Evolutionary conservation across 78 protist genomes (phyloP).

Genomic region (Bodo saltans): DNA sequence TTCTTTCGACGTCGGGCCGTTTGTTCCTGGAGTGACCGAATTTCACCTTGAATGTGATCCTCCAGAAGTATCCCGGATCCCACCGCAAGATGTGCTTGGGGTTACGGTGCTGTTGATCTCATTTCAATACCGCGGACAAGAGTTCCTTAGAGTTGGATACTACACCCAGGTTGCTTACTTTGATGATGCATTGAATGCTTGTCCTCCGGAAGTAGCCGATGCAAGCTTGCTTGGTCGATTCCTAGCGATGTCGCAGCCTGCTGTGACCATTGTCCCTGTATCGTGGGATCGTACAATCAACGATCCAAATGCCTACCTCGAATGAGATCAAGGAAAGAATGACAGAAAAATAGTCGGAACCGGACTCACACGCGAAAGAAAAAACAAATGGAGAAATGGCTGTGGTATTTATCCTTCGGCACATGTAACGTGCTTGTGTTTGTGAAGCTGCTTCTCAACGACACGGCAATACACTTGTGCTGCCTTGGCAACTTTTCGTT

Average conservation of each 20-base stretch:
- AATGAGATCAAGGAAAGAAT: background rate
- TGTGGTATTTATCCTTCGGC: no score
- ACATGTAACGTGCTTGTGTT: no score
- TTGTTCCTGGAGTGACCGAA: slow-evolving; percentile 11
- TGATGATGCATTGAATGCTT: background rate
- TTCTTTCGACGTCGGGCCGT: slow-evolving; percentile 31
- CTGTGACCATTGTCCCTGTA: background rate
- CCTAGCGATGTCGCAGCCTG: background rate
- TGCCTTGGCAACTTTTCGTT: no score
- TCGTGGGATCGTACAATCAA: background rate
- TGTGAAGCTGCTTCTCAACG: no score
- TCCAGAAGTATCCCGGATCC: background rate
- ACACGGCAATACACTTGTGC: no score
- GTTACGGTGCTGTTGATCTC: slow-evolving; percentile 10
- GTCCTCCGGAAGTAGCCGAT: background rate
- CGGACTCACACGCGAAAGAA: background rate
- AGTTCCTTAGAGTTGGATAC: slow-evolving; percentile 31
- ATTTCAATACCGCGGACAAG: background rate
- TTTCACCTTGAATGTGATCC: slow-evolving; percentile 2
- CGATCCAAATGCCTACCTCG: background rate
- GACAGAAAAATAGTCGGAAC: background rate
- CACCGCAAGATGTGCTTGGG: slow-evolving; percentile 4
- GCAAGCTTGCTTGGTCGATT: background rate
- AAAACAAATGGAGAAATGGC: no score
- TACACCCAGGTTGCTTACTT: slow-evolving; percentile 13